phyloP scores from a whole-genome alignment of 768 basidiomycete species.

The Suillus americanus region DNA sequence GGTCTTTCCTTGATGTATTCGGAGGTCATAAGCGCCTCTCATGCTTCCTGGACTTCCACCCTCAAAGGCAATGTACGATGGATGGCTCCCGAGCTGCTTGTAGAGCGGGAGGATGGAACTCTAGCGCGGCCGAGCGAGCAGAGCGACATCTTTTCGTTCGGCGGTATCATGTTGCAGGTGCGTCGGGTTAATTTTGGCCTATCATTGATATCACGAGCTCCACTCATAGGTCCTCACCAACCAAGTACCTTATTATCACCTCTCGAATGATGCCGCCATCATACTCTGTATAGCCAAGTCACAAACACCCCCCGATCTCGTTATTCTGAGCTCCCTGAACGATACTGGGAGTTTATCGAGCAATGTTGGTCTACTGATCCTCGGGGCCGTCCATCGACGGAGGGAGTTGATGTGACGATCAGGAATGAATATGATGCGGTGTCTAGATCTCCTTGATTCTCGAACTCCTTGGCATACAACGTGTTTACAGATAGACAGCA shows the following conservation, averaged over 20 bases:
- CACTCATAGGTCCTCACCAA: neutral
- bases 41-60: neutral
- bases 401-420: neutral
- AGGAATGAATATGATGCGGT: neutral
- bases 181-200: constrained; percentile 11
- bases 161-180: constrained; percentile 31
- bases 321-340: neutral
- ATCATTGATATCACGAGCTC: constrained; percentile 22
- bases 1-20: constrained; percentile 38
- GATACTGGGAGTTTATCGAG: neutral
- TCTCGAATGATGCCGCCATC: neutral
- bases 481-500: too few relatives aligned
- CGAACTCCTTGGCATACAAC: too few relatives aligned
- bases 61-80: constrained; percentile 40
- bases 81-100: constrained; percentile 41
- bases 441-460: neutral
- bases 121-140: constrained; percentile 10
- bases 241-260: neutral
- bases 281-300: neutral
- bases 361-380: neutral
- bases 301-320: neutral
- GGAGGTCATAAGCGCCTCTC: constrained; percentile 26
- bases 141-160: constrained; percentile 46
- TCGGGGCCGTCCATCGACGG: neutral
- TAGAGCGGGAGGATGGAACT: neutral